phyloP scores from a whole-genome alignment of 805 yeast species.

The Wickerhamiella siamensis region DNA sequence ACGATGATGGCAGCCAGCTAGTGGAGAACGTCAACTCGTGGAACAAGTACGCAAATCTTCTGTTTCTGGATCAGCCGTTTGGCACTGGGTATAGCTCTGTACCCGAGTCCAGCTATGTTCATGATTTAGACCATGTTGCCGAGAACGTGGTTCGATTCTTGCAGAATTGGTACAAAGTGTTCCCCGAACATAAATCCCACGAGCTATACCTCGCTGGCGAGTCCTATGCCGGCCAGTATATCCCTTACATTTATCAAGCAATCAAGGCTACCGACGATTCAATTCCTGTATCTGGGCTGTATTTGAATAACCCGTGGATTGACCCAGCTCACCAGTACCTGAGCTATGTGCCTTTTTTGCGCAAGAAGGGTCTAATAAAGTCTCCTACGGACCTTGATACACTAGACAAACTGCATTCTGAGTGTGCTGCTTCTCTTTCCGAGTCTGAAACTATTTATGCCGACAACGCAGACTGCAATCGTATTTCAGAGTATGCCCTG shows the following conservation, averaged over 20 bases:
- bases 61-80: slow-evolving; percentile 87
- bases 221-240: slow-evolving; percentile 93
- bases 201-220: slow-evolving; percentile 82
- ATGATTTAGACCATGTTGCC: slow-evolving; percentile 34
- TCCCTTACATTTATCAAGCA: slow-evolving; percentile 69
- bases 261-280: slow-evolving; percentile 25
- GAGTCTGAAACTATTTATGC: slow-evolving; percentile 12
- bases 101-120: slow-evolving; percentile 29
- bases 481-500: slow-evolving; percentile 27
- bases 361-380: slow-evolving; percentile 42
- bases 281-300: slow-evolving; percentile 43
- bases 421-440: slow-evolving; percentile 21
- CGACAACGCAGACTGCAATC: slow-evolving; percentile 25
- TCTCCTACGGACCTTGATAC: slow-evolving; percentile 16
- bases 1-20: slow-evolving; percentile 29
- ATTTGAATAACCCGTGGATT: slow-evolving; percentile 92
- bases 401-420: slow-evolving; percentile 16
- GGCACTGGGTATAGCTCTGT: slow-evolving; percentile 82
- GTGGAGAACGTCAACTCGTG: slow-evolving; percentile 60
- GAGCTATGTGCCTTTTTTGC: slow-evolving; percentile 59
- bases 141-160: slow-evolving; percentile 52
- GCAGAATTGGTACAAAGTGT: slow-evolving; percentile 46
- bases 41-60: slow-evolving; percentile 62
- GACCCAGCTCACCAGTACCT: slow-evolving; percentile 77
- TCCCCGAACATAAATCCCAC: slow-evolving; percentile 54